Conservation (phyloP, 345 rosid genomes). For the Durio zibethinus region DNA sequence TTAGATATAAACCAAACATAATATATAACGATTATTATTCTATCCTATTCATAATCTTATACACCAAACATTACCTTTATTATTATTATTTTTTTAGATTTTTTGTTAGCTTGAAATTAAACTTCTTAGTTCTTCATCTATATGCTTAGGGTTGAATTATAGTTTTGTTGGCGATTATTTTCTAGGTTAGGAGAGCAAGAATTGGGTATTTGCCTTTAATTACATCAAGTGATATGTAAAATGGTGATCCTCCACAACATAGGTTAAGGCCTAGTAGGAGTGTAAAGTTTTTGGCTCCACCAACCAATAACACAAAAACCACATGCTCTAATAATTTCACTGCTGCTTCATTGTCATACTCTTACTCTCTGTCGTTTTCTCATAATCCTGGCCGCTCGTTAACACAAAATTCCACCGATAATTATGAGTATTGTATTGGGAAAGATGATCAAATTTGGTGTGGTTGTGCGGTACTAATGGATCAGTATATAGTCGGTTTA, state of each 20-base stretch:
- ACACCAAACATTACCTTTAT: too few species aligned
- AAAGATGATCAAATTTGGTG: constrained; percentile 89
- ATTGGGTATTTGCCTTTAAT: too few species aligned
- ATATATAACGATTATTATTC: too few species aligned
- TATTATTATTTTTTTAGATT: too few species aligned
- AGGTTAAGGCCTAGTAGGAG: constrained; percentile 41
- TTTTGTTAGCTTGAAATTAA: too few species aligned
- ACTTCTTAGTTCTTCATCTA: too few species aligned
- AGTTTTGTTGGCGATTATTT: too few species aligned
- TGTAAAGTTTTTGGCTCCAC: constrained; percentile 34
- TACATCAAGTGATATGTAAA: constrained; percentile 67
- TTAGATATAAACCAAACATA: too few species aligned
- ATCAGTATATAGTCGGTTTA: constrained; percentile 93
- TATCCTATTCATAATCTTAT: too few species aligned
- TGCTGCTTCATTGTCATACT: constrained; percentile 76
- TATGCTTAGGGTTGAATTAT: too few species aligned
- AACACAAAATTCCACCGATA: constrained; percentile 79
- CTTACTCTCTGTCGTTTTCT: constrained; percentile 78
- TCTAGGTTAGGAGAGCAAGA: too few species aligned
- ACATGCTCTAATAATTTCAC: constrained; percentile 84
- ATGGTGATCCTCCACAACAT: constrained; percentile 30
- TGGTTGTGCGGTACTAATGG: constrained; percentile 98
- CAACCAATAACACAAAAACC: constrained; percentile 43
- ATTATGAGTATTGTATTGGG: constrained; percentile 66
- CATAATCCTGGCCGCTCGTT: constrained; percentile 95